Evolutionary conservation across 345 rosid genomes (phyloP).

Genomic region (Acer yangbiense): DNA sequence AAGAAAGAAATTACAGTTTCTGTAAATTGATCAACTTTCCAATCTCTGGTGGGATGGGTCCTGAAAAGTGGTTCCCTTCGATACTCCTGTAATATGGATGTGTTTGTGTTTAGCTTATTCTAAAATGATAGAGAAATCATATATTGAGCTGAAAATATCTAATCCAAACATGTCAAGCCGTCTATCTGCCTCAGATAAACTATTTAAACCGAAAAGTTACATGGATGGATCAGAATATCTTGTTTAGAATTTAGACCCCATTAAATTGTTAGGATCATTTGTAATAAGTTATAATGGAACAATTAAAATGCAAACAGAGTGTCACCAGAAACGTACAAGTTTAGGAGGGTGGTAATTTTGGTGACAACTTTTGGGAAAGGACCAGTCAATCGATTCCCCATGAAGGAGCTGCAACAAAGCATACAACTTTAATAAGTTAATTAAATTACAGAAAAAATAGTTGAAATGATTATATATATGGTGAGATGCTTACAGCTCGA

Average conservation of each 20-base stretch:
- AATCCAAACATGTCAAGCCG: neutral
- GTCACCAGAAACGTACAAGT: slow-evolving; percentile 54
- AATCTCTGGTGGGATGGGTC: slow-evolving; percentile 74
- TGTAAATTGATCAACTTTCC: slow-evolving; percentile 57
- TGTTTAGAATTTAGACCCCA: too few relatives aligned
- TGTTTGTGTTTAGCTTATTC: neutral
- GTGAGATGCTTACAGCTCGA: slow-evolving; percentile 48
- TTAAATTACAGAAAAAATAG: neutral
- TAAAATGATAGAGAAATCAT: neutral
- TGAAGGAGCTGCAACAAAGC: slow-evolving; percentile 58
- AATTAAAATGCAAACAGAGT: too few relatives aligned
- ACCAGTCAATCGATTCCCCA: slow-evolving; percentile 88
- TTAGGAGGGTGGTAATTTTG: slow-evolving; percentile 57
- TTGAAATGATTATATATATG: neutral
- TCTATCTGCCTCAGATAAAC: neutral
- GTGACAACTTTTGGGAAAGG: slow-evolving; percentile 78
- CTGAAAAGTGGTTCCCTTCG: slow-evolving; percentile 78
- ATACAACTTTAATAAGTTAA: neutral
- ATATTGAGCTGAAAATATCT: neutral
- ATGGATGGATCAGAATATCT: neutral
- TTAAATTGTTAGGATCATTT: too few relatives aligned
- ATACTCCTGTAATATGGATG: slow-evolving; percentile 57
- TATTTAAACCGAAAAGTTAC: neutral
- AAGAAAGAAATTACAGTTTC: slow-evolving; percentile 52
- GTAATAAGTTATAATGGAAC: too few relatives aligned